These are phyloP conservation scores for Cornus kousa DNA, from an alignment of 148 eudicot genomes.

Conservation along the genomic window DNA sequence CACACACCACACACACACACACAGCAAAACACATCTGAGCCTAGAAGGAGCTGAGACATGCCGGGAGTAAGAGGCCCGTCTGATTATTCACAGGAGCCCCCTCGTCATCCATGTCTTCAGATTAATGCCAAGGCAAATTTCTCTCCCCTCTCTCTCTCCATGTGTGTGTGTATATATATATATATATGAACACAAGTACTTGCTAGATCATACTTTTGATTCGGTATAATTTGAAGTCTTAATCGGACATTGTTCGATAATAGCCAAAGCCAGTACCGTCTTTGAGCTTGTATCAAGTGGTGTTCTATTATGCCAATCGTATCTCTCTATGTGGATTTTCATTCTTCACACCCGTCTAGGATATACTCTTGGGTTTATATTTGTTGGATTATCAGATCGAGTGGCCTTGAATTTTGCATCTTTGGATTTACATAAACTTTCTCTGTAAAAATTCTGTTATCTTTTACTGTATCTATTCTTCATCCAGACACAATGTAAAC, in stretches of 20 bases:
- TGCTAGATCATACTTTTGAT: neutral
- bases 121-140: constrained; percentile 68
- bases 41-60: constrained; percentile 33
- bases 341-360: neutral
- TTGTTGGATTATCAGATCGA: neutral
- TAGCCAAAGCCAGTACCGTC: neutral
- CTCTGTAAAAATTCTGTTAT: no score
- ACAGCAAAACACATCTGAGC: neutral
- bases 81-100: constrained; percentile 71
- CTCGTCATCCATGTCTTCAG: constrained; percentile 63
- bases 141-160: neutral
- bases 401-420: no score
- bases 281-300: neutral
- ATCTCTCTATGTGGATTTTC: neutral
- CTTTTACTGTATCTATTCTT: no score
- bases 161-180: neutral
- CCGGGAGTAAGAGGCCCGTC: constrained; percentile 75
- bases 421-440: no score
- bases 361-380: no score
- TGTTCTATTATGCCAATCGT: neutral
- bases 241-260: neutral
- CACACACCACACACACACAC: neutral
- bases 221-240: neutral
- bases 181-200: neutral
- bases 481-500: no score